Evolutionary conservation across 495 filamentous ascomycete genomes (phyloP), one percentile per base, ranked within the genome.

Genomic region (Articulospora tetracladia): DNA sequence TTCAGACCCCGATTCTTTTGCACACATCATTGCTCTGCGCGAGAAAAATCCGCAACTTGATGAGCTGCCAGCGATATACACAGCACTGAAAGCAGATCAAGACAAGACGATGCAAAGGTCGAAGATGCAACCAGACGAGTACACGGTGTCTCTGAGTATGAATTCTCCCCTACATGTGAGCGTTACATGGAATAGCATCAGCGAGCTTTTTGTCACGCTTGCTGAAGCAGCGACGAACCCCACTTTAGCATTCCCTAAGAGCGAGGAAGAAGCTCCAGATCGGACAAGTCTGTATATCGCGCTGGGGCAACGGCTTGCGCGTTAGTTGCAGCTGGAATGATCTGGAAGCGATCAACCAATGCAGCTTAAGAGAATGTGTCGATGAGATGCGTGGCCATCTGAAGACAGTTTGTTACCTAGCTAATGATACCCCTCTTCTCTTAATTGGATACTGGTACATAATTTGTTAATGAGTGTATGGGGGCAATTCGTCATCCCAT

Each of bases 51-150:
- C 91, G 0, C 86, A 94, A 53, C 79, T 98, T 12, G 90, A 96
- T 63, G 86, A 90, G 32, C 77, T 98, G 19, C 95, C 94, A 0
- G 86, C 91, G 24, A 83, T 98, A 10, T 98, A 94, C 70, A 87
- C 91, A 19, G 94, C 93, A 0, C 77, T 97, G 57, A 98, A 98
- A 68, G 94, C 94, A 1, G 94, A 98, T 70, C 79, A 86, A 53
- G 94, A 98, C 70, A 94, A 94, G 67, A 95, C 92, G 1, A 96
- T 90, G 17, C 94, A 98, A 74, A 82, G 93, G 51, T 87, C 87
- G 34, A 92, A 98, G 72, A 73, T 86, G 61, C 94, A 98, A 72
- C 94, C 94, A 3, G 94, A 98, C 69, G 86, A 91, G 58, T 98
- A 96, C 69, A 96, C 94, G 0, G 81, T 83, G 26, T 76, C 81